Evolutionary conservation across 768 basidiomycete species (phyloP), one percentile per base, ranked within the genome.

Genomic region (Amylocystis lapponica): DNA sequence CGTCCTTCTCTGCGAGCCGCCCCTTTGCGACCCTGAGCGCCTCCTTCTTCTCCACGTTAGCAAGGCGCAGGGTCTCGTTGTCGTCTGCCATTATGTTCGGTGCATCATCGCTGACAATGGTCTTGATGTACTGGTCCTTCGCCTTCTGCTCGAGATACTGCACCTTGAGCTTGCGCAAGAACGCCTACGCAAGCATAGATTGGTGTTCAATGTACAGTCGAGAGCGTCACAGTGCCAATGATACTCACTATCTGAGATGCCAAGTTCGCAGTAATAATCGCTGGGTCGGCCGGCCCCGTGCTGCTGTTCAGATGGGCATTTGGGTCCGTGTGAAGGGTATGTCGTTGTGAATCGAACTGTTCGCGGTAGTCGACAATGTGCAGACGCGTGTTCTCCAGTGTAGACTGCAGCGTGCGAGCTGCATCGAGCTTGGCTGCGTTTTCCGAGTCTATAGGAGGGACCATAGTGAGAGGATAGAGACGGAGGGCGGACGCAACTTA

Each of bases 141-240:
- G 92, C 87, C 51, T 91, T 87, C 60, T 91, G 87, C 55, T 95
- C 89, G 14, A 92, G 67, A 57, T 90, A 92, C 50, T 87, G 85
- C 56, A 89, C 91, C 63, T 94, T 94, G 21, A 93, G 76, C 54
- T 87, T 87, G 19, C 83, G 73, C 16, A 91, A 67, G 52, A 81
- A 86, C 6, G 79, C 69, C 86, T 87, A 40, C 13, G 2, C n/a
- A 37, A 14, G 27, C 30, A n/a, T 43, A 5, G n/a, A n/a, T n/a
- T n/a, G 13, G 25, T 8, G 6, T 13, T 25, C n/a, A 21, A 17
- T 19, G 27, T 17, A 45, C 13, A 19, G 19, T 10, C 19, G 16
- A 33, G 34, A 21, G 11, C 2, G n/a, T 22, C 21, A 22, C 14
- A 14, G 34, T 17, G 40, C 21, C 14, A 17, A 20, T 10, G 19